A percentile compares a stretch with the other conserved stretches of the same genome.
Evolutionary conservation across 2,329 filamentous ascomycete species (phyloP).

Genomic region (Fusarium agapanthi): DNA sequence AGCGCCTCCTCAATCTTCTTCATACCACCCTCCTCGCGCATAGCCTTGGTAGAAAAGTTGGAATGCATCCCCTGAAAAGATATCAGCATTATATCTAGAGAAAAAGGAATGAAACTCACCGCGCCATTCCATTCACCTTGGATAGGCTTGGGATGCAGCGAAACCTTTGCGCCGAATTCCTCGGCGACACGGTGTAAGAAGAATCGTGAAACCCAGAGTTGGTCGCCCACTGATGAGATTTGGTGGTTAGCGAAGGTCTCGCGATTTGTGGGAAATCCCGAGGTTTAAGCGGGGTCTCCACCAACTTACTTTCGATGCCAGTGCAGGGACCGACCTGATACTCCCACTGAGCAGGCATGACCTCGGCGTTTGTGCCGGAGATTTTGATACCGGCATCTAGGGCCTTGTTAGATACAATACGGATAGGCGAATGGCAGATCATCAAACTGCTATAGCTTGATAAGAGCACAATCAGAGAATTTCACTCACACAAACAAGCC

Average conservation of each 20-base stretch:
- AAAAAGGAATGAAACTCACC: no score
- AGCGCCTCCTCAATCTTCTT: slow-evolving; percentile 89
- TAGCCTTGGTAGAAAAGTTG: slow-evolving; percentile 92
- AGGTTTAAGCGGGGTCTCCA: no score
- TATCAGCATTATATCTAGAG: not conserved
- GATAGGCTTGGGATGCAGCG: slow-evolving; percentile 95
- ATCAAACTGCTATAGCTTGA: not conserved
- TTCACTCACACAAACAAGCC: slow-evolving; percentile 69
- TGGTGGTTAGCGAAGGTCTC: slow-evolving; percentile 36
- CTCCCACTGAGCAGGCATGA: slow-evolving; percentile 98
- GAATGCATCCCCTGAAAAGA: slow-evolving; percentile 76
- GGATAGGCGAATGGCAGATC: no score
- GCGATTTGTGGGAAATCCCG: no score
- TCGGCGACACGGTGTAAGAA: slow-evolving; percentile 90
- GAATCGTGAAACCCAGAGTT: slow-evolving; percentile 90
- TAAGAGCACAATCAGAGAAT: not conserved
- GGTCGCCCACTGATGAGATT: slow-evolving; percentile 77
- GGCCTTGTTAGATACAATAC: no score
- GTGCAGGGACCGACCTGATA: slow-evolving; percentile 93
- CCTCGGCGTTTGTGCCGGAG: slow-evolving; percentile 98
- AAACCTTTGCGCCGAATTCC: slow-evolving; percentile 96
- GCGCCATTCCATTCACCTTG: slow-evolving; percentile 88
- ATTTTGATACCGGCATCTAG: slow-evolving; percentile 83
- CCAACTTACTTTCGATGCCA: slow-evolving; percentile 76
- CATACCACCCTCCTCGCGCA: slow-evolving; percentile 92